A percentile compares a stretch with the other conserved stretches of the same genome.
phyloP scores from a whole-genome alignment of 129 eudicot genomes.

The Flaveria trinervia region DNA sequence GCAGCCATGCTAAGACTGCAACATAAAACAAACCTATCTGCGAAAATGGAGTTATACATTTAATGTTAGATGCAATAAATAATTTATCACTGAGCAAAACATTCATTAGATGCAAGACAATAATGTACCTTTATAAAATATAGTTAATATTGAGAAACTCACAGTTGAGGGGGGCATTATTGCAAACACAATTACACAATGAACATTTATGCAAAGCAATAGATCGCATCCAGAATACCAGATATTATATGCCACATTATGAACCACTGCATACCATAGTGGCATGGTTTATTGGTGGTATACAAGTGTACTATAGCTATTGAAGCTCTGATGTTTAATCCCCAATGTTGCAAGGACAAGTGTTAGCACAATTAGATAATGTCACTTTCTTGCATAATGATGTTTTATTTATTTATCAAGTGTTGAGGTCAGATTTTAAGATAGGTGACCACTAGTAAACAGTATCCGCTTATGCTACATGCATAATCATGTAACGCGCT shows the following conservation, averaged over 20 bases:
- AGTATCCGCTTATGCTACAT: not conserved
- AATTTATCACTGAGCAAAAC: constrained; percentile 9
- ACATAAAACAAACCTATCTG: constrained; percentile 91
- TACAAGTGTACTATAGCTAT: not conserved
- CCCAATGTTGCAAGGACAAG: not conserved
- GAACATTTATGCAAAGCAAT: not conserved
- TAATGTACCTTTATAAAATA: constrained; percentile 8
- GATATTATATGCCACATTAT: not conserved
- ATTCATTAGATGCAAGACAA: constrained; percentile 10
- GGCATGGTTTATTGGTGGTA: not conserved
- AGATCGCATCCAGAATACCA: constrained; percentile 1
- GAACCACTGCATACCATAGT: not conserved
- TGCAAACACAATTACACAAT: not conserved
- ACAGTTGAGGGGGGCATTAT: not conserved
- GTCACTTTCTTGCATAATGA: not conserved
- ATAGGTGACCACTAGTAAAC: not conserved
- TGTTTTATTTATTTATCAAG: not conserved
- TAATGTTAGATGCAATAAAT: not conserved
- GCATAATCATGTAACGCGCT: not conserved
- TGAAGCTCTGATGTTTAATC: not conserved
- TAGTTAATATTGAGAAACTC: not conserved
- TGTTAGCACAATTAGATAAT: not conserved
- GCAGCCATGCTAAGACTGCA: constrained; percentile 93
- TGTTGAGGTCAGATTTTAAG: not conserved
- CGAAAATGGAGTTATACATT: constrained; percentile 4